These are phyloP conservation scores for Colletotrichum eleusines DNA, from an alignment of 2,329 filamentous ascomycete genomes.

Conservation along the genomic window DNA sequence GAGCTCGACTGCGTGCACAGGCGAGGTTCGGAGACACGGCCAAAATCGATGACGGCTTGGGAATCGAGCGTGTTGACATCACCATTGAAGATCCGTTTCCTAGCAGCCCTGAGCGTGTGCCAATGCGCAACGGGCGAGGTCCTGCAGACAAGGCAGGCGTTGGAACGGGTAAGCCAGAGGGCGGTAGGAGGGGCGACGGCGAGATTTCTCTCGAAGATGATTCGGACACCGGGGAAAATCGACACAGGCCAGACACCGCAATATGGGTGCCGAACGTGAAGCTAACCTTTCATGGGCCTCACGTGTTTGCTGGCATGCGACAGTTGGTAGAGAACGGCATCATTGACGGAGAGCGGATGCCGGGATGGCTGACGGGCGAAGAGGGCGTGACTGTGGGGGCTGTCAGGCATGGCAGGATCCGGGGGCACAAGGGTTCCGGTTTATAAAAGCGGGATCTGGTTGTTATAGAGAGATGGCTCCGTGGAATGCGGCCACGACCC, in stretches of 20 bases:
- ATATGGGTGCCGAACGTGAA: conserved; percentile 70
- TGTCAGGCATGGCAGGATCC: conserved; percentile 75
- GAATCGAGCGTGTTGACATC: conserved; percentile 72
- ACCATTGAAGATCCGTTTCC: conserved; percentile 70
- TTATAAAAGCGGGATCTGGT: conserved; percentile 51
- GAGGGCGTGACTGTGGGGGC: conserved; percentile 81
- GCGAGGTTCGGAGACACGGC: conserved; percentile 78
- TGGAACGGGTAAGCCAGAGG: conserved; percentile 17
- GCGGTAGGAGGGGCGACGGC: background rate
- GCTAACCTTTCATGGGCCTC: conserved; percentile 78
- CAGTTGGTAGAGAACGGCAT: conserved; percentile 82
- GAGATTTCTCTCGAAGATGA: conserved; percentile 34
- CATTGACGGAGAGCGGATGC: conserved; percentile 82
- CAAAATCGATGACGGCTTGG: conserved; percentile 66
- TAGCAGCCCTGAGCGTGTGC: conserved; percentile 43
- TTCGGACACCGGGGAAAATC: conserved; percentile 46
- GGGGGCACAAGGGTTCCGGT: conserved; percentile 68
- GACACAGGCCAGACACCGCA: conserved; percentile 47
- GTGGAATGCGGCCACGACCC: background rate
- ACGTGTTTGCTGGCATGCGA: conserved; percentile 85
- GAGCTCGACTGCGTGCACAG: conserved; percentile 63
- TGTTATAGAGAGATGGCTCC: background rate
- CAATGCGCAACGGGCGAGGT: conserved; percentile 50
- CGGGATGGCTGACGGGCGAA: conserved; percentile 92
- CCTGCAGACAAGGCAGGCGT: conserved; percentile 43